Conservation (phyloP, 257 asterid genomes). For the Henckelia pumila region DNA sequence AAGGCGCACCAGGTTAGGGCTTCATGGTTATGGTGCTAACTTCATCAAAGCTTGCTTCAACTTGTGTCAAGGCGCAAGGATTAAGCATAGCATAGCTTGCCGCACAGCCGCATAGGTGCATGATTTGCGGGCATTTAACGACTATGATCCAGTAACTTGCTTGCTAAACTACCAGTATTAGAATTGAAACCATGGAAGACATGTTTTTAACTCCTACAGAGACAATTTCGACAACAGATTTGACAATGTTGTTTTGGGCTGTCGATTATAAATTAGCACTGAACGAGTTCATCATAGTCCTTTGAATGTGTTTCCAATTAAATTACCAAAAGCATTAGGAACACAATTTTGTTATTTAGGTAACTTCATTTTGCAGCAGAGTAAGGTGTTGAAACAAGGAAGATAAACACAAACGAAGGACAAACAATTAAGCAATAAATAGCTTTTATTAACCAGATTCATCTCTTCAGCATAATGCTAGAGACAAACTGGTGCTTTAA, state of each 20-base stretch:
- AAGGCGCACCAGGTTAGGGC: no score
- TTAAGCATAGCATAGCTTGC: background rate
- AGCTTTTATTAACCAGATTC: background rate
- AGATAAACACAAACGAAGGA: background rate
- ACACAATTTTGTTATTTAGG: no score
- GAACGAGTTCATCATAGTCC: background rate
- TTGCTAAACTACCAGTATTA: background rate
- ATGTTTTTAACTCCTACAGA: background rate
- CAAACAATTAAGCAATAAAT: no score
- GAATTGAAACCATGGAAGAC: background rate
- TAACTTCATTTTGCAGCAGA: background rate
- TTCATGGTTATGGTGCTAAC: no score
- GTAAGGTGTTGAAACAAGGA: background rate
- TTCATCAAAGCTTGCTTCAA: no score
- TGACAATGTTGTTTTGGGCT: background rate
- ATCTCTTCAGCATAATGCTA: background rate
- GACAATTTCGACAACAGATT: background rate
- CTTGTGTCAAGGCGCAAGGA: background rate
- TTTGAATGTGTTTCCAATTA: background rate
- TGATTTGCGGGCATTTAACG: background rate
- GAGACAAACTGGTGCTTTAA: no score
- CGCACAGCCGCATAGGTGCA: background rate
- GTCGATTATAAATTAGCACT: background rate
- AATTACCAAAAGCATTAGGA: background rate
- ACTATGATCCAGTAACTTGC: background rate